Evolutionary conservation across 768 basidiomycete genomes (phyloP), one percentile per base, ranked within the genome.

Genomic region (Boletus rubroflammeus): DNA sequence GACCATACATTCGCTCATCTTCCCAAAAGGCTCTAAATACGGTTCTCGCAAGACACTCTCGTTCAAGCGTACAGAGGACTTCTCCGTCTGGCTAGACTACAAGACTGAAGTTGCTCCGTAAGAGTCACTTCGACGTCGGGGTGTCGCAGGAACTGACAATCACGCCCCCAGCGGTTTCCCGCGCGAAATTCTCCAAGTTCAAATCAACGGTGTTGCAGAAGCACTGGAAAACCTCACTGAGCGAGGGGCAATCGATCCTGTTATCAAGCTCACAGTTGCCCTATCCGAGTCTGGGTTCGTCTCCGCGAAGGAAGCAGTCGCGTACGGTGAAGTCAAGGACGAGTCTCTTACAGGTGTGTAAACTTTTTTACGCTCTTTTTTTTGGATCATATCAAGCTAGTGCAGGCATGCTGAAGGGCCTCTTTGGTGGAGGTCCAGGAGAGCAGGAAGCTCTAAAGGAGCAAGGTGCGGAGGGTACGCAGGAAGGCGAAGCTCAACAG

Each of bases 241-340:
- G 44, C 81, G 82, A 2, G 90, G 90, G 9, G 88, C 85, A 11
- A 69, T 81, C 25, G 91, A 94, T 62, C 90, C 93, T 3, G 82
- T 93, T 14, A 79, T 98, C 63, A 94, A 93, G 69, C 86, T 92
- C 17, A 92, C 90, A 0, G 72, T 98, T 47, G 75, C 82, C 26
- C 76, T 98, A 38, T 90, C 90, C 36, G 90, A 94, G 48, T 91
- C 90, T 47, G 93, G 94, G 7, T 88, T 98, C 63, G 76, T 92
- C 6, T 84, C 86, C 3, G 84, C 93, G 34, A 79, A 83, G 14
- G 88, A 90, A 51, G 95, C 92, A 0, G 65, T 93, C 39, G 83
- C 85, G 6, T 84, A 81, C 54, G 92, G 88, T 8, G 89, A 93
- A 62, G 79, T 89, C 64, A 93, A 90, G 67, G 85, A 89, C 58